Evolutionary conservation across 352 stramenopile species (phyloP), one percentile per base, ranked within the genome.

Genomic region (Phytophthora multivora): DNA sequence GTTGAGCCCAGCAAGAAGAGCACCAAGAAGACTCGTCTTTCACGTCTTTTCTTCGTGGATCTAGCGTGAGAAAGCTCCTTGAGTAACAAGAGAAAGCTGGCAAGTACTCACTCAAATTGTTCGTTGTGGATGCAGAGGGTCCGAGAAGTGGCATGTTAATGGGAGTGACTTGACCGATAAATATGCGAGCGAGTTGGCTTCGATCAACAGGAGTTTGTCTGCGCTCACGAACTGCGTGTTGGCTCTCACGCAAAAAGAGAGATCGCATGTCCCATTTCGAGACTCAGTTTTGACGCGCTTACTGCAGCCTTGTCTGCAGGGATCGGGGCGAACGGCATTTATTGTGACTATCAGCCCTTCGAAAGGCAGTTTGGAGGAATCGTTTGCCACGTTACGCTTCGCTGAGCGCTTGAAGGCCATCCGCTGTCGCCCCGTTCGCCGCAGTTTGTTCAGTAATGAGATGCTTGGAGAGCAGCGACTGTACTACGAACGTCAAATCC

Each of bases 171-270:
- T 88, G 16, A 79, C 51, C 15, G 76, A 88, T 51, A 88, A 81
- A 63, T 88, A 90, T 52, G 79, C 80, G 11, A 73, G 66, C 26
- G 83, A 93, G 43, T 51, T 88, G 15, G 60, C 77, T 5, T 81
- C 80, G 9, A 89, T 89, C 59, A 90, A 93, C 74, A 90, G 89
- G 58, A 90, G 79, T 26, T 69, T 93, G 12, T 89, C 83, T 6
- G 77, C 81, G 4, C 51, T 93, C 23, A 88, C 83, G n/a, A 87
- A 88, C 56, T 93, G 83, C 38, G 79, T 93, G n/a, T 43, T 89
- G 25, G 79, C 80, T 26, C 75, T 93, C 4, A 83, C 79, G 3
- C 75, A 90, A 41, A 77, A 77, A 13, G 72, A 86, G 19, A 75
- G 73, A n/a, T 59, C 54, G 1, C 79, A 87, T 23, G 59, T 89